Percentiles rank a stretch among this genome's conserved stretches.
phyloP scores from a whole-genome alignment of 148 eudicot species.

The Chenopodium suecicum region DNA sequence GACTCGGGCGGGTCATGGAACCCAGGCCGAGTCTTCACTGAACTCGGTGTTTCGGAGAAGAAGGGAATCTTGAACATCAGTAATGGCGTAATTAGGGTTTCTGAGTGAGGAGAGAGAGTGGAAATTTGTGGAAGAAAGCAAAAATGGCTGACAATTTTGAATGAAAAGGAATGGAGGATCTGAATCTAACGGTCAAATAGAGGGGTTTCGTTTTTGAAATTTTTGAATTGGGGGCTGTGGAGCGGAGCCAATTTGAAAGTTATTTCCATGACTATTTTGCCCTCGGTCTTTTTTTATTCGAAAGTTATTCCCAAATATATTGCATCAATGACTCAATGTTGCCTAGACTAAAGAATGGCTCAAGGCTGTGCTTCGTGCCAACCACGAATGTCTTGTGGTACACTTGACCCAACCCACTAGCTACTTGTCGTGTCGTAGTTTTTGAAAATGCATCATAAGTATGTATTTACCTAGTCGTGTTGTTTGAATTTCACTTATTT shows the following conservation, averaged over 20 bases:
- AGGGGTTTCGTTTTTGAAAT: not conserved
- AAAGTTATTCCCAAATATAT: not conserved
- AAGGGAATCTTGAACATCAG: conserved; percentile 47
- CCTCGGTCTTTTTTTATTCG: not conserved
- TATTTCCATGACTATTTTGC: not conserved
- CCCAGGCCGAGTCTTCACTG: conserved; percentile 60
- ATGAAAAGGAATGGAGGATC: conserved; percentile 4
- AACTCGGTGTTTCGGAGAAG: conserved; percentile 60
- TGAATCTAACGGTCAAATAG: conserved; percentile 20
- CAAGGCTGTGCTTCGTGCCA: no score
- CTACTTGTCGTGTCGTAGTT: no score
- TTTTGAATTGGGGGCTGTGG: conserved; percentile 23
- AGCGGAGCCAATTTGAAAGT: conserved; percentile 26
- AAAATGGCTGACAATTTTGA: not conserved
- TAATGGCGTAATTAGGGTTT: conserved; percentile 18
- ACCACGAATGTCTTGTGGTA: no score
- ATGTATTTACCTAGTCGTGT: no score
- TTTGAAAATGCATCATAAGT: no score
- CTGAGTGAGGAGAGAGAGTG: not conserved
- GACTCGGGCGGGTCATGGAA: conserved; percentile 53
- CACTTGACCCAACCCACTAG: no score
- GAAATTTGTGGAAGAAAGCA: not conserved
- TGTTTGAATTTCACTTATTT: no score
- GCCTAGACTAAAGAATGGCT: no score
- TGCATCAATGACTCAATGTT: no score